These are phyloP conservation scores for Hanseniaspora sp. DNA, from an alignment of 1,139 yeast species.

Conservation along the genomic window DNA sequence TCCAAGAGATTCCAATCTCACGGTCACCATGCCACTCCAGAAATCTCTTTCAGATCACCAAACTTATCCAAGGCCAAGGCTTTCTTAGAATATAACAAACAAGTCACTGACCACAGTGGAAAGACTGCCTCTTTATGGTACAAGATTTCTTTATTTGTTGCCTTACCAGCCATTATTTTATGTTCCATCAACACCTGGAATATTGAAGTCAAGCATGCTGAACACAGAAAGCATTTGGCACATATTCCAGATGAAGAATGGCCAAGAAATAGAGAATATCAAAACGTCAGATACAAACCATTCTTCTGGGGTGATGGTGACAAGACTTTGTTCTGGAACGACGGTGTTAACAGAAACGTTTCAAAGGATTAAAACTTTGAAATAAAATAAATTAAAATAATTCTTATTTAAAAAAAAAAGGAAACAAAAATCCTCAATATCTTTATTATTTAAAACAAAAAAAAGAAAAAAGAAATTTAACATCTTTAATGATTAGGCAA, in stretches of 20 bases:
- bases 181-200: conserved; percentile 71
- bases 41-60: conserved; percentile 25
- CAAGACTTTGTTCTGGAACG: conserved; percentile 93
- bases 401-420: neutral
- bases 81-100: conserved; percentile 40
- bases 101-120: conserved; percentile 66
- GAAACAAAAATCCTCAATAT: too few relatives aligned
- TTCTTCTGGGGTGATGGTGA: conserved; percentile 99
- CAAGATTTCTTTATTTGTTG: conserved; percentile 67
- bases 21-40: conserved; percentile 15
- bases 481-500: neutral
- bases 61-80: conserved; percentile 46
- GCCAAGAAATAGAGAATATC: conserved; percentile 84
- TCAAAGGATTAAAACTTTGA: conserved; percentile 20
- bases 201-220: conserved; percentile 76
- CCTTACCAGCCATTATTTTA: conserved; percentile 66
- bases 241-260: conserved; percentile 79
- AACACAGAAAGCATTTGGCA: conserved; percentile 72
- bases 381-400: neutral
- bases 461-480: neutral
- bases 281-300: conserved; percentile 74
- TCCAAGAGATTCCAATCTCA: conserved; percentile 3
- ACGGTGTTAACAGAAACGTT: conserved; percentile 78
- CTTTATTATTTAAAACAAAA: neutral
- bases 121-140: conserved; percentile 73